Base-by-base conservation (phyloP, 106 monocot genomes). In the Iris macrosiphon region DNA sequence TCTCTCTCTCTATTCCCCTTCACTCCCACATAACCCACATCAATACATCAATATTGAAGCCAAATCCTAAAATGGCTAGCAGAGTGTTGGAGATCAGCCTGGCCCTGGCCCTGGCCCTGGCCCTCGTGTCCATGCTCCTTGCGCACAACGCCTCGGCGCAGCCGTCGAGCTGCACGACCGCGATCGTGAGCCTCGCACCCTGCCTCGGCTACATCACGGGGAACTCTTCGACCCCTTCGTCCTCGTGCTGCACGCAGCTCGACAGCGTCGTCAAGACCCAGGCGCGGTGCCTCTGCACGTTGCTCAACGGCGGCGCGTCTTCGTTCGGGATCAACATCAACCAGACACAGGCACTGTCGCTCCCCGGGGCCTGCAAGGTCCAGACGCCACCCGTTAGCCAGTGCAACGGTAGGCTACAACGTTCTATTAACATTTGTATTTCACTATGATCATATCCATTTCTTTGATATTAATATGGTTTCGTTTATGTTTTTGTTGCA, bases 171-270 rank as follows among this genome's bases (percentile, higher is more conserved):
- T 83, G 78, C 77, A 47, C 48, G 30, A 30, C 61, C 0, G 65
- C 40, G 35, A 43, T 83, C 13, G 34, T 78, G 21, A 61, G 69
- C 56, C 55, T 83, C 5, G 15, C 68, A 20, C 70, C 83, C 0
- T 83, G 83, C 69, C 55, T 83, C 14, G 45, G 45, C 16, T 83
- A 68, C 61, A 65, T 76, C 31, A 57, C 62, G 8, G 67, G 63
- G 25, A 76, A 63, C 52, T 26, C 68, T 1, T 24, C 72, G 8
- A 19, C 69, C 2, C 77, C 77, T 7, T 37, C 76, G 17, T 2
- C 52, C 0, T 56, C 76, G 11, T 83, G 82, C 69, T 83, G 82
- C 60, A 45, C 77, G 5, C 55, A 73, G 45, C 73, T 83, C 3
- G 40, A 59, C 19, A 74, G 44, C 60, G 51, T 74, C 15, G 69